Base-by-base conservation (phyloP, 331 rosid species). In the Spiraea crenata region DNA sequence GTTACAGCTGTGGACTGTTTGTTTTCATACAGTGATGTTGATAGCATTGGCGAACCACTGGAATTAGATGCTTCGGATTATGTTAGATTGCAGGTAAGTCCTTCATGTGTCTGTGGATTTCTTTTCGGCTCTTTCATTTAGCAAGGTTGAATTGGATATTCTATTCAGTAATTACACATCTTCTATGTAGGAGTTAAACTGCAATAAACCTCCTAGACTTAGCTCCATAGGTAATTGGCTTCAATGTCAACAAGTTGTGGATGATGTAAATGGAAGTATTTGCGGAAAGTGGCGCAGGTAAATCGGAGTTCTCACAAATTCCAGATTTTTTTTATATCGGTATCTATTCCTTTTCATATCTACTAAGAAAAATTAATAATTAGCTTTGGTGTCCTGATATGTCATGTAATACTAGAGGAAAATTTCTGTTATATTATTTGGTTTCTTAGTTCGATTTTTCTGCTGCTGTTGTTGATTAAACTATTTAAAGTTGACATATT, bases 261-360 rank as follows among this genome's bases (percentile, higher is more conserved):
- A 78, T 35, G 69, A 74, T 81, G 72, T 72, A 57, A 82, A 79
- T 7, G 85, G 84, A 82, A 76, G 69, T 56, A 76, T 75, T 45
- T 93, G 98, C 77, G 98, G 98, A 77, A 93, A 89, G 82, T 93
- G 96, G 96, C 97, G 96, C 78, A 87, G 97, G 98, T 89, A 82
- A 11, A 11, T n/a, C 7, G n/a, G 3, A 9, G 20, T 56, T 20
- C 14, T 25, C 14, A 56, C 61, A 56, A 20, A 56, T 56, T 14
- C 20, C 9, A 14, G 15, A 35, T 16, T 59, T 37, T 1, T 7
- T 35, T 59, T 7, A 0, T 20, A 25, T 25, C 4, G 61, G 61
- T 56, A 20, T 39, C 61, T 25, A 15, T 25, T 20, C 31, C 31
- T 25, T 25, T 25, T n/a, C n/a, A n/a, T n/a, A n/a, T n/a, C n/a